Evolutionary conservation across 768 basidiomycete genomes (phyloP), one percentile per base, ranked within the genome.

Genomic region (Tricholoma saponaceum): DNA sequence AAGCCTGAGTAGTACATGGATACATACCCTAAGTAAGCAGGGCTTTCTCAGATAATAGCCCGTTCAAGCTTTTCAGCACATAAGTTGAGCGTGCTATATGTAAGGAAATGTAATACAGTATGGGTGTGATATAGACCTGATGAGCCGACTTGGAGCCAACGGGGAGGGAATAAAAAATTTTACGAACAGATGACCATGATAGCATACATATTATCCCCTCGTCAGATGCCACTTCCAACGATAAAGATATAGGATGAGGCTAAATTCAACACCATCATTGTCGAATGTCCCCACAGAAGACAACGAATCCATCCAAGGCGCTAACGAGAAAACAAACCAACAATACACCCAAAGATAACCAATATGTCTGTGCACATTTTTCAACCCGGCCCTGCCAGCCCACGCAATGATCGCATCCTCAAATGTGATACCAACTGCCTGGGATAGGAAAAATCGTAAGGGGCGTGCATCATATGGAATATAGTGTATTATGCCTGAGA

Each of bases 381-480:
- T 39, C 8, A 69, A 22, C 9, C 62, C 62, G 6, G 58, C 28
- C 6, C n/a, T 58, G 12, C 53, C 53, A n/a, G 59, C 68, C 20
- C 65, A 28, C 5, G 41, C 61, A 33, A 74, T 64, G 7, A 71
- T 52, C 4, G 55, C 57, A 51, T 72, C 70, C 58, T 74, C 72
- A 39, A 70, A 30, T 12, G 69, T 70, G 44, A 75, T 71, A 2
- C 63, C 69, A 5, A 67, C 23, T 5, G 70, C 70, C 46, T 75
- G 72, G 1, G 55, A 14, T 14, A 69, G 18, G 58, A 69, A 73
- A 62, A 70, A 72, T 5, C 47, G 43, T 28, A 70, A 43, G 26
- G 61, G 61, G 51, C 54, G 26, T 20, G 64, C 56, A 23, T 55
- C 18, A 22, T 18, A 46, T 14, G 32, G 58, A n/a, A 25, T 41